These are phyloP conservation scores for Globisporangium splendens DNA, from an alignment of 352 stramenopile species.

Conservation along the genomic window DNA sequence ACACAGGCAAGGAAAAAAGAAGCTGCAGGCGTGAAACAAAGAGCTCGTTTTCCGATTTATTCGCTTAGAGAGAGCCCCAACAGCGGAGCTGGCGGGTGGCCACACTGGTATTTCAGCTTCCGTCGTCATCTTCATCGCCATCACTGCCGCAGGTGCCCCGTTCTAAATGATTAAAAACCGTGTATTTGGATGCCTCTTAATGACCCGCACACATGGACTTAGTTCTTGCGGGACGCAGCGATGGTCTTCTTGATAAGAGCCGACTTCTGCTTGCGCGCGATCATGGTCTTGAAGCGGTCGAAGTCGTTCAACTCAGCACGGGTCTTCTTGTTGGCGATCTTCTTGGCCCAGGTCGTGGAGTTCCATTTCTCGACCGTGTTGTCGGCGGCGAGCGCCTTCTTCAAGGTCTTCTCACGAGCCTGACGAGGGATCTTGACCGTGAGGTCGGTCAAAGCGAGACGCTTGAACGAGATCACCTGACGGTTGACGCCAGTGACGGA, in stretches of 20 bases:
- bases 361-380: slow-evolving; percentile 95
- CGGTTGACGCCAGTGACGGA: slow-evolving; percentile 95
- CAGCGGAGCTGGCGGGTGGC: background rate
- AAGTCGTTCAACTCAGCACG: slow-evolving; percentile 96
- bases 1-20: background rate
- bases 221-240: slow-evolving; percentile 79
- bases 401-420: slow-evolving; percentile 93
- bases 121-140: background rate
- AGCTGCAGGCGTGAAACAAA: slow-evolving; percentile 4
- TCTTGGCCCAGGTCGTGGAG: slow-evolving; percentile 96
- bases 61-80: slow-evolving; percentile 11
- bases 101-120: background rate
- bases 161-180: slow-evolving; percentile 14
- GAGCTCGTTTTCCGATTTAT: slow-evolving; percentile 24
- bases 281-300: slow-evolving; percentile 99
- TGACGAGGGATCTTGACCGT: slow-evolving; percentile 94
- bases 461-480: slow-evolving; percentile 98
- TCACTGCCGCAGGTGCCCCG: background rate
- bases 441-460: slow-evolving; percentile 97
- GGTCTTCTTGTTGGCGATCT: slow-evolving; percentile 96
- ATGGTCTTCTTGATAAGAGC: slow-evolving; percentile 91
- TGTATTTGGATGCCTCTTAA: slow-evolving; percentile 7
- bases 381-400: slow-evolving; percentile 84
- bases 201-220: slow-evolving; percentile 14
- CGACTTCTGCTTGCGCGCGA: slow-evolving; percentile 98